phyloP scores from a whole-genome alignment of 2,329 filamentous ascomycete genomes.

The Fusarium lateritium region DNA sequence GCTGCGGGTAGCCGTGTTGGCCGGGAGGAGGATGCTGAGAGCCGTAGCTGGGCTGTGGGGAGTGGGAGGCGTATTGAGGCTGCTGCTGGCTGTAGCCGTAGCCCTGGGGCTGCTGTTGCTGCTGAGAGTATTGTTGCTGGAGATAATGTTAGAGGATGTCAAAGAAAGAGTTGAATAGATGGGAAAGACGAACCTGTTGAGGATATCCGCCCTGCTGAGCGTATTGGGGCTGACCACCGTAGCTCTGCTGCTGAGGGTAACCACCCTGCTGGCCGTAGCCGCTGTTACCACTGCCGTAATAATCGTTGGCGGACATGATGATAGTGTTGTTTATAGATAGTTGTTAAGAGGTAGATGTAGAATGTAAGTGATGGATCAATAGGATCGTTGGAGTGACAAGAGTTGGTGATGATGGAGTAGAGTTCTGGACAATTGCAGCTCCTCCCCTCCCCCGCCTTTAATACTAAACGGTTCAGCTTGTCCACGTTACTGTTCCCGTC shows the following conservation, averaged over 20 bases:
- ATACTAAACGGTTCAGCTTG: conserved; percentile 14
- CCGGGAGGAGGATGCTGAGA: conserved; percentile 43
- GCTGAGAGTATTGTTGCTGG: conserved; percentile 46
- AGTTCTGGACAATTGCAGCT: conserved; percentile 2
- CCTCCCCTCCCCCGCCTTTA: conserved; percentile 42
- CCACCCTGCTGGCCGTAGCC: conserved; percentile 44
- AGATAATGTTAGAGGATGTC: not conserved
- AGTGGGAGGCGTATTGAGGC: conserved; percentile 42
- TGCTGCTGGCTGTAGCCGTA: conserved; percentile 43
- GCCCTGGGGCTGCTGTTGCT: conserved; percentile 28
- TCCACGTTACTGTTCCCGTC: too few species aligned
- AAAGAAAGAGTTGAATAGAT: not conserved
- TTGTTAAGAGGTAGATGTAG: not conserved
- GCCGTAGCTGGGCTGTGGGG: conserved; percentile 47
- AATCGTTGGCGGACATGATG: conserved; percentile 57
- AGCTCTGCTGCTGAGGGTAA: conserved; percentile 45
- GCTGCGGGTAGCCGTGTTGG: conserved; percentile 42
- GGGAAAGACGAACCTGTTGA: conserved; percentile 46
- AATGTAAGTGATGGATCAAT: conserved; percentile 7
- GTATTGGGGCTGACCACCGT: conserved; percentile 43
- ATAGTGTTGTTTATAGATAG: not conserved
- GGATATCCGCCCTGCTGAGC: conserved; percentile 42
- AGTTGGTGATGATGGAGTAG: conserved; percentile 9
- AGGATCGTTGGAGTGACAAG: not conserved
- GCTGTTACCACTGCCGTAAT: conserved; percentile 54